Evolutionary conservation across 2,329 filamentous ascomycete species (phyloP), one percentile per base, ranked within the genome.

Genomic region (Diaporthe vexans): DNA sequence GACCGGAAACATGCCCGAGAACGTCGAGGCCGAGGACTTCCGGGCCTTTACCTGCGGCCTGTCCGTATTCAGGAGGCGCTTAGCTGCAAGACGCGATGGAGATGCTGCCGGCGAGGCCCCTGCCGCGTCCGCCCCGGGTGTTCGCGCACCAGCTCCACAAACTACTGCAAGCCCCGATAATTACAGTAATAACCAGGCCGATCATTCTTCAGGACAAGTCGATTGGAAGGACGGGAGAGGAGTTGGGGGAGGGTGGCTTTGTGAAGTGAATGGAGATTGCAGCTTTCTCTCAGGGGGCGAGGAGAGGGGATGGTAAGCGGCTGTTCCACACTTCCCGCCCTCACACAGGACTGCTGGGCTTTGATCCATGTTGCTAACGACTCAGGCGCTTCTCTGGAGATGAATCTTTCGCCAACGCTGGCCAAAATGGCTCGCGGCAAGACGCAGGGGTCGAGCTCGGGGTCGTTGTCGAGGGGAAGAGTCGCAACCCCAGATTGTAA

Each of bases 301-400:
- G 79, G 96, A 98, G 84, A 89, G 95, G 85, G 95, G 95, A 81
- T 98, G 96, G 95, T 97, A 80, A 82, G 89, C 86, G 72, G 29
- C 37, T 33, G 8, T 67, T 71, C 73, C 75, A 67, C 73, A 4
- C 24, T 48, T 48, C 37, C 46, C 70, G 46, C 26, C 17, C 70
- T 54, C 29, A 26, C 40, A 59, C 26, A 61, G 63, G 21, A 51
- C 24, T 67, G 72, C 71, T 48, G 72, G 54, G 70, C 51, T 33
- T 54, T 72, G 57, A 46, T 54, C 35, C 46, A 59, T 43, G 37
- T 63, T 63, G 35, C 70, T 72, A 2, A 72, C 58, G 33, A 59
- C 56, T 24, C 63, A 85, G 84, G 84, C 80, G 77, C 59, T 85
- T 85, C 72, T 83, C 83, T 15, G 83, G 83, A 6, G 84, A 85